Percentiles rank a stretch among this genome's conserved stretches.
phyloP scores from a whole-genome alignment of 495 filamentous ascomycete genomes.

The Neurospora sp. region DNA sequence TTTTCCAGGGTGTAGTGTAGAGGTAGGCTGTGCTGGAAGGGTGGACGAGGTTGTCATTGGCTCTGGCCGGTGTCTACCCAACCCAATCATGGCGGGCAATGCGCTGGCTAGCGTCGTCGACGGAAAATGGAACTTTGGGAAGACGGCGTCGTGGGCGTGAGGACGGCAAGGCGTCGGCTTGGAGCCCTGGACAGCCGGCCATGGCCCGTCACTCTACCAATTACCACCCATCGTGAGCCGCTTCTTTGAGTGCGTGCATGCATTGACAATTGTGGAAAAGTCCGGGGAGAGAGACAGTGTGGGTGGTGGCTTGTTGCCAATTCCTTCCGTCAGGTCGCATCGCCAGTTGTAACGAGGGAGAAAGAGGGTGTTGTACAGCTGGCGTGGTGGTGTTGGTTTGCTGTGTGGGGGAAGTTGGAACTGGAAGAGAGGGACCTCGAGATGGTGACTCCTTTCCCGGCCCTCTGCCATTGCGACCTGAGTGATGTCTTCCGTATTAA shows the following conservation, averaged over 20 bases:
- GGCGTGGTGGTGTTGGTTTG: neutral
- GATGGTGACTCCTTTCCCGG: neutral
- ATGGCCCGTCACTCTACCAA: neutral
- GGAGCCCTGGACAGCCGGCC: neutral
- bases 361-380: neutral
- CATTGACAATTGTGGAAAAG: neutral
- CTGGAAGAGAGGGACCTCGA: neutral
- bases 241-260: neutral
- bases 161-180: neutral
- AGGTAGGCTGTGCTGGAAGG: neutral
- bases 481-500: neutral
- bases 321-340: neutral
- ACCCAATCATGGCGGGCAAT: slow-evolving; percentile 2
- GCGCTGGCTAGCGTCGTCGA: slow-evolving; percentile 14
- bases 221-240: neutral
- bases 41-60: neutral
- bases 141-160: neutral
- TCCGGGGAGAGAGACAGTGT: neutral
- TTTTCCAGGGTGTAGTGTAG: neutral
- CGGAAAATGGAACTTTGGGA: neutral
- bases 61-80: neutral
- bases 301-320: neutral
- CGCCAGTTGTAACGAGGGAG: neutral
- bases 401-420: neutral
- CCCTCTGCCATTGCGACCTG: neutral